Evolutionary conservation across 768 basidiomycete genomes (phyloP).

Genomic region (Rubroboletus pulcherrimus): DNA sequence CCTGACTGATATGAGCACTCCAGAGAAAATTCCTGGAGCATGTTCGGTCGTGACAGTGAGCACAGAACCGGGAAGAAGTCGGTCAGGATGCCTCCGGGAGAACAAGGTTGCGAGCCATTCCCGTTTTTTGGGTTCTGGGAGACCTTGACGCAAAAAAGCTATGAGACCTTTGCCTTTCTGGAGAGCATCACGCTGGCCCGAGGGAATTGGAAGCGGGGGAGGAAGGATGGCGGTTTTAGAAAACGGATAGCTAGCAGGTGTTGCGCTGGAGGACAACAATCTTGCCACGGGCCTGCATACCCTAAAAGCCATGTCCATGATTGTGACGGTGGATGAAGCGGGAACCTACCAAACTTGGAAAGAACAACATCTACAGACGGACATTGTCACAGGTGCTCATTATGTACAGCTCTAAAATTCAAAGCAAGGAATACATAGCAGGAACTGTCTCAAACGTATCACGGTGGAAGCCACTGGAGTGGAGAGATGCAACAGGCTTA

Average conservation of each 20-base stretch:
- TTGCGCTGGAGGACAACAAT: conserved; percentile 22
- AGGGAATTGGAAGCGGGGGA: conserved; percentile 38
- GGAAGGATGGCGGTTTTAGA: conserved; percentile 62
- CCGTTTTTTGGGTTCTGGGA: conserved; percentile 67
- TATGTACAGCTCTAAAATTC: conserved; percentile 30
- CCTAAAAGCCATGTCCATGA: conserved; percentile 9
- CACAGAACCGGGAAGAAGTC: conserved; percentile 82
- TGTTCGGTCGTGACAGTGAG: conserved; percentile 74
- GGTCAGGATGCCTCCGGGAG: conserved; percentile 60
- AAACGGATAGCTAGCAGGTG: conserved; percentile 54
- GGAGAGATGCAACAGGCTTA: conserved; percentile 6
- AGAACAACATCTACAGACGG: background rate
- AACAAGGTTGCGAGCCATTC: conserved; percentile 67
- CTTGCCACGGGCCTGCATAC: conserved; percentile 16
- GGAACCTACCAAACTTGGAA: conserved; percentile 15
- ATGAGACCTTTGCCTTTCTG: conserved; percentile 74
- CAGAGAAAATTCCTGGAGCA: conserved; percentile 81
- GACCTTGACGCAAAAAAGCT: conserved; percentile 62
- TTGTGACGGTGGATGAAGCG: background rate
- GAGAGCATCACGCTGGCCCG: conserved; percentile 41
- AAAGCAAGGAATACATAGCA: conserved; percentile 28
- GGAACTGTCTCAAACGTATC: conserved; percentile 19
- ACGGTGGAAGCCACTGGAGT: conserved; percentile 6
- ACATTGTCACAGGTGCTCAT: conserved; percentile 9
- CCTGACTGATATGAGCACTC: conserved; percentile 80